A percentile compares a stretch with the other conserved stretches of the same genome.
These are phyloP conservation scores for Debaryomycetaceae sp. DNA, from an alignment of 1,139 yeast species.

Conservation along the genomic window DNA sequence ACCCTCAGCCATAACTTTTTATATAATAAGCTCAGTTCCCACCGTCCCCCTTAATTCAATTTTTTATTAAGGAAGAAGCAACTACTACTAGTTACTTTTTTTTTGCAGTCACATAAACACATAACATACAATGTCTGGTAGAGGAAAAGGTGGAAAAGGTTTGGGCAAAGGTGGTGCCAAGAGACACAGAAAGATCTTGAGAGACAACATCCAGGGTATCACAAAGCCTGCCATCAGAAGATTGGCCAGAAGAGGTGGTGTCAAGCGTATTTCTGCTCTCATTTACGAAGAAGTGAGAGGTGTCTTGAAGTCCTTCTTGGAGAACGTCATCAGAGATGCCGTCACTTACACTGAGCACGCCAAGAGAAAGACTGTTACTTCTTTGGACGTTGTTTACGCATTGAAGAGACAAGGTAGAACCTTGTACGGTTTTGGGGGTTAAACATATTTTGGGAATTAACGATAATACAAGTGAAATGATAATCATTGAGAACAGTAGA, in stretches of 20 bases:
- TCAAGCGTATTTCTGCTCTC: conserved; percentile 98
- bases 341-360: conserved; percentile 99
- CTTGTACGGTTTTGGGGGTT: conserved; percentile 99
- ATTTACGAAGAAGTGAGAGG: conserved; percentile 99
- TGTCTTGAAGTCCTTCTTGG: conserved; percentile 92
- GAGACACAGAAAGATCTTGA: conserved; percentile 99
- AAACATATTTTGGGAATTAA: conserved; percentile 19
- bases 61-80: conserved; percentile 3
- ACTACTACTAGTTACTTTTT: not conserved
- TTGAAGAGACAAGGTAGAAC: conserved; percentile 99
- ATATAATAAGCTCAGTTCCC: conserved; percentile 7
- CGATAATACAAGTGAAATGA: no score
- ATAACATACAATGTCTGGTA: conserved; percentile 73
- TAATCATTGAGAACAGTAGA: no score
- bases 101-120: conserved; percentile 4
- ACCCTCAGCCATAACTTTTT: conserved; percentile 4
- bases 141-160: conserved; percentile 99
- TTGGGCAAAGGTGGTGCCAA: conserved; percentile 99
- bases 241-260: conserved; percentile 99
- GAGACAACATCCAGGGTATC: conserved; percentile 99
- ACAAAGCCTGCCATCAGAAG: conserved; percentile 99
- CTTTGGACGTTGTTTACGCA: conserved; percentile 97
- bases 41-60: not conserved
- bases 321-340: conserved; percentile 97
- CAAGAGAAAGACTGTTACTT: conserved; percentile 99